phyloP scores from a whole-genome alignment of 2,329 filamentous ascomycete genomes.

The Ophiobolus disseminans region DNA sequence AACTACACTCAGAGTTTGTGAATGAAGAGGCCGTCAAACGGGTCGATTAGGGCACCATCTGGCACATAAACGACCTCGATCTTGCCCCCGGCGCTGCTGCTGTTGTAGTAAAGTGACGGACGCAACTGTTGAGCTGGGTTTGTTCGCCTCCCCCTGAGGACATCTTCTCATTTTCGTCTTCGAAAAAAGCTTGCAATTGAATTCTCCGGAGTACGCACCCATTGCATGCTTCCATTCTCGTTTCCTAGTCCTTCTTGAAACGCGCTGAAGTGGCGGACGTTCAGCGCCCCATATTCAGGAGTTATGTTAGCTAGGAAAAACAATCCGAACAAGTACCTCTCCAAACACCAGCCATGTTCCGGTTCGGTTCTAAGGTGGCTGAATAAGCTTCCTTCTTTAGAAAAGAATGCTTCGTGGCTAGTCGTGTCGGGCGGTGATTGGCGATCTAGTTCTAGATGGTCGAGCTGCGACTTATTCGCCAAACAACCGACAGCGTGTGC shows the following conservation, averaged over 20 bases:
- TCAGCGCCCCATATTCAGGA: neutral
- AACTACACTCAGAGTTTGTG: neutral
- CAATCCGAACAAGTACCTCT: neutral
- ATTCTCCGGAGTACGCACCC: too few relatives aligned
- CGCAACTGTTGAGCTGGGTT: too few relatives aligned
- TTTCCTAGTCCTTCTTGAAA: neutral
- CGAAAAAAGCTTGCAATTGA: too few relatives aligned
- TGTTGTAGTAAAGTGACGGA: neutral
- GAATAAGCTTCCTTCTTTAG: neutral
- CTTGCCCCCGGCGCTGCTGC: neutral
- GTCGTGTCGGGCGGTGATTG: neutral
- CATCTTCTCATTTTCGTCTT: too few relatives aligned
- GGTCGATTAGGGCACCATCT: neutral
- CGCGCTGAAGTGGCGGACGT: neutral
- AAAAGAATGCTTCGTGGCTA: neutral
- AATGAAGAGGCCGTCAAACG: neutral
- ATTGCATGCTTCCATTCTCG: too few relatives aligned
- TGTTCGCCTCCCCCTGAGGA: too few relatives aligned
- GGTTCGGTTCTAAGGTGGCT: neutral
- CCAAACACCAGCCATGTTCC: neutral
- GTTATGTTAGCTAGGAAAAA: neutral
- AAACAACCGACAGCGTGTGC: neutral
- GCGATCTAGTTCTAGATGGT: neutral
- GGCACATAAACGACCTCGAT: neutral
- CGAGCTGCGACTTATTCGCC: too few relatives aligned